Conservation (phyloP, 768 basidiomycete genomes). For the Dioszegia hungarica region DNA sequence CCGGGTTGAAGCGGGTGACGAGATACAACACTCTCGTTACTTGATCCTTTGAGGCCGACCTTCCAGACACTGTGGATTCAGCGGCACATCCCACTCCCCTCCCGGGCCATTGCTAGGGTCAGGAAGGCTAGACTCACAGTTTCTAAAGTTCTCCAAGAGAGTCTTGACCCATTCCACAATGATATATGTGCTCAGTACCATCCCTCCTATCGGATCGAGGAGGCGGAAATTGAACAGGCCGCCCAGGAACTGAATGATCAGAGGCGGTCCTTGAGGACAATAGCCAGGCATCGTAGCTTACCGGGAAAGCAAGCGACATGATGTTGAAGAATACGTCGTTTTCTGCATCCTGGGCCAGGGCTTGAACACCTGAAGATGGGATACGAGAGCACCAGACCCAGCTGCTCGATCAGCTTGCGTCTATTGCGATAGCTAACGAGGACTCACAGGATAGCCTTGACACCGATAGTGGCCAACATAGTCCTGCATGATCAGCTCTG, state of each 20-base stretch:
- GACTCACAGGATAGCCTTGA: slow-evolving; percentile 46
- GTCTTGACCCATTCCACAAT: slow-evolving; percentile 50
- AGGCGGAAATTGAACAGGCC: slow-evolving; percentile 35
- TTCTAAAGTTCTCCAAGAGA: slow-evolving; percentile 49
- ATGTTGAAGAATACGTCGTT: slow-evolving; percentile 52
- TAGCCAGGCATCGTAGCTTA: slow-evolving; percentile 9
- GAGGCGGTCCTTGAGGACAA: background rate
- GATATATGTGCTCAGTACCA: slow-evolving; percentile 49
- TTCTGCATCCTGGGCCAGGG: slow-evolving; percentile 52
- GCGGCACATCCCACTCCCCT: too few species aligned
- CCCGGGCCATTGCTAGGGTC: too few species aligned
- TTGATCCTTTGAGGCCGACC: slow-evolving; percentile 35
- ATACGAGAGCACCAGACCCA: slow-evolving; percentile 48
- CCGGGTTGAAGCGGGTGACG: slow-evolving; percentile 50
- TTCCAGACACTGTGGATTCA: slow-evolving; percentile 36
- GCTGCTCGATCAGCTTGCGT: slow-evolving; percentile 7
- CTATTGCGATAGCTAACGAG: background rate
- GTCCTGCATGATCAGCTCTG: slow-evolving; percentile 25
- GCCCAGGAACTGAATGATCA: slow-evolving; percentile 35
- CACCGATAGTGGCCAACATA: slow-evolving; percentile 50
- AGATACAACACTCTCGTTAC: slow-evolving; percentile 49
- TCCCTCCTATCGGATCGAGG: slow-evolving; percentile 51
- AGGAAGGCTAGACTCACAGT: slow-evolving; percentile 33
- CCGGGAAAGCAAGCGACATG: slow-evolving; percentile 51
- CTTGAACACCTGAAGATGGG: slow-evolving; percentile 47